These are phyloP conservation scores for Aspergillus novofumigatus DNA, from an alignment of 2,329 filamentous ascomycete genomes.

Conservation along the genomic window DNA sequence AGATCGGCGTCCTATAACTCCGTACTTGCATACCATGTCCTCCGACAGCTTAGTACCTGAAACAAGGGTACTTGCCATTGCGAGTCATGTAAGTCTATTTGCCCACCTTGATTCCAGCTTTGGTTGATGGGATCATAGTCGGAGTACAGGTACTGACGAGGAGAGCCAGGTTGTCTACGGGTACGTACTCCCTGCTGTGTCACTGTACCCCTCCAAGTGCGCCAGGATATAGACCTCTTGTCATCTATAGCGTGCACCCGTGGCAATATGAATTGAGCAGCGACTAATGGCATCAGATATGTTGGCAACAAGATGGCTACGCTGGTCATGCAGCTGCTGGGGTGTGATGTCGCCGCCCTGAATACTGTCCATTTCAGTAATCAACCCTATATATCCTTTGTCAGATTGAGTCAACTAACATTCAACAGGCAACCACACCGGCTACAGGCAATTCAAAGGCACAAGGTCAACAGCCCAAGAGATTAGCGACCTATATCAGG, in stretches of 20 bases:
- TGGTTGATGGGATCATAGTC: background rate
- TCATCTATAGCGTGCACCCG: constrained; percentile 3
- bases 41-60: constrained; percentile 50
- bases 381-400: background rate
- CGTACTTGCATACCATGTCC: constrained; percentile 20
- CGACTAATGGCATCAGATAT: constrained; percentile 57
- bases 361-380: constrained; percentile 97
- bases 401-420: constrained; percentile 1
- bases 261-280: constrained; percentile 2
- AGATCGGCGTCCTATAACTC: background rate
- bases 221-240: background rate
- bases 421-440: constrained; percentile 80
- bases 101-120: background rate
- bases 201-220: constrained; percentile 1
- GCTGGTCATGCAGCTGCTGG: constrained; percentile 87
- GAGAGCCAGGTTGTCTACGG: constrained; percentile 53
- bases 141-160: background rate
- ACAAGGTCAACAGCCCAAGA: constrained; percentile 76
- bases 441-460: constrained; percentile 83
- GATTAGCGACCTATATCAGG: constrained; percentile 78
- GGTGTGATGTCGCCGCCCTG: constrained; percentile 87
- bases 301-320: constrained; percentile 97
- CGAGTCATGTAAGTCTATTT: constrained; percentile 72
- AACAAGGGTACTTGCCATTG: constrained; percentile 75
- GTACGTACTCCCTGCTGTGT: constrained; percentile 7